A percentile compares a stretch with the other conserved stretches of the same genome.
Evolutionary conservation across 2,329 filamentous ascomycete species (phyloP).

Genomic region (Exutisphaerella laricina): DNA sequence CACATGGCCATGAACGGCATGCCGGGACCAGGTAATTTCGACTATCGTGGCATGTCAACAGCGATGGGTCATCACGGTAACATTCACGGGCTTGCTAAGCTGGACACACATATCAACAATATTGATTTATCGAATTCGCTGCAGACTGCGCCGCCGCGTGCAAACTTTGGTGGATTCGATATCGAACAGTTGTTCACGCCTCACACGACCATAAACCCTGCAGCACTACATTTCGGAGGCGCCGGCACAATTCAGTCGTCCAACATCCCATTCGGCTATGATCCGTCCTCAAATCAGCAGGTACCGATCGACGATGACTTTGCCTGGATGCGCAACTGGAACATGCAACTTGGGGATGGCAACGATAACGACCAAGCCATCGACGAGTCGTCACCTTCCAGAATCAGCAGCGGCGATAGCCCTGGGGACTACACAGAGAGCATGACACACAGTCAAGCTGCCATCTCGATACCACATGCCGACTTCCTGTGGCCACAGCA

Average conservation of each 20-base stretch:
- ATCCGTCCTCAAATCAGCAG: constrained; percentile 39
- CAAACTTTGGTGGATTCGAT: constrained; percentile 63
- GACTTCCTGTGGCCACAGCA: constrained; percentile 56
- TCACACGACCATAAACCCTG: constrained; percentile 57
- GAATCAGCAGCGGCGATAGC: constrained; percentile 92
- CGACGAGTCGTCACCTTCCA: constrained; percentile 90
- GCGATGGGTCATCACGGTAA: constrained; percentile 61
- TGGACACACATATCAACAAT: constrained; percentile 68
- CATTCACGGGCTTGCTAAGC: constrained; percentile 66
- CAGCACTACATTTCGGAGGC: constrained; percentile 71
- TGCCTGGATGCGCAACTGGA: constrained; percentile 79
- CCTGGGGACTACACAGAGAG: constrained; percentile 87
- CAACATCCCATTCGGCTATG: constrained; percentile 41
- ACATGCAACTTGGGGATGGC: constrained; percentile 60
- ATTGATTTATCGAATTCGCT: constrained; percentile 60
- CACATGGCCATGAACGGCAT: constrained; percentile 56
- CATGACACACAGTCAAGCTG: constrained; percentile 67
- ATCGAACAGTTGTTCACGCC: constrained; percentile 66
- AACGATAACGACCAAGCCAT: constrained; percentile 70
- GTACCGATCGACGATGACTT: constrained; percentile 70
- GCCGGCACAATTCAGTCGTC: constrained; percentile 40
- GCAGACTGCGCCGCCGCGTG: constrained; percentile 71
- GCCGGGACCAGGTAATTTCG: constrained; percentile 50
- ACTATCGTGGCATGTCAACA: constrained; percentile 68
- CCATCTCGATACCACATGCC: constrained; percentile 23